phyloP scores from a whole-genome alignment of 139 green algal genomes.

The Volvox africanus region DNA sequence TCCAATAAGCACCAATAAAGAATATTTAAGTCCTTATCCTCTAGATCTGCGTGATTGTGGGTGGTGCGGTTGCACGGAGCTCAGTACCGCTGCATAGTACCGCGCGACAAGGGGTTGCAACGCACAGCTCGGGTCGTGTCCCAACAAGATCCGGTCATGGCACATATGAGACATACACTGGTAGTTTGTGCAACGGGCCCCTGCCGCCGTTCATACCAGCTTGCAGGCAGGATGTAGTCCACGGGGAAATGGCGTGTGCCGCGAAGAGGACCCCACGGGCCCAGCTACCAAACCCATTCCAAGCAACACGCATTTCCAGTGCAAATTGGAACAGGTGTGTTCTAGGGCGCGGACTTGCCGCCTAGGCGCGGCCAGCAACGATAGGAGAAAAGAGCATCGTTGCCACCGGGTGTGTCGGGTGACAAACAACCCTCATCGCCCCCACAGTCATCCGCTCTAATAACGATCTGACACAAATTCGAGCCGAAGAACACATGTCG shows the following conservation, averaged over 20 bases:
- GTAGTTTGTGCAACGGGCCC: not conserved
- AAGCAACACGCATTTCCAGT: not conserved
- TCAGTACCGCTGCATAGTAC: constrained; percentile 5
- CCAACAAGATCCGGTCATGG: not conserved
- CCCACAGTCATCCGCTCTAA: not conserved
- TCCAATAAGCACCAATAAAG: not conserved
- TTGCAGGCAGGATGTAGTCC: not conserved
- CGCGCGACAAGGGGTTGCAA: not conserved
- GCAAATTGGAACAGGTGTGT: not conserved
- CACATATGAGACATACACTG: not conserved
- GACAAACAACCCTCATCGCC: not conserved
- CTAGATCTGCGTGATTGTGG: not conserved
- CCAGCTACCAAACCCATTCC: not conserved
- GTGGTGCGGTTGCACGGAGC: not conserved
- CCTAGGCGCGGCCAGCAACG: not conserved
- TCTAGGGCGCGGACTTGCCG: not conserved
- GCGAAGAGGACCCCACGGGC: not conserved
- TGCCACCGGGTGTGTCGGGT: not conserved
- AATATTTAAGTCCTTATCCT: not conserved
- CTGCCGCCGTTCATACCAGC: not conserved
- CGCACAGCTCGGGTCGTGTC: not conserved
- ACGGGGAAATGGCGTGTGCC: not conserved
- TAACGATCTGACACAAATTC: not conserved
- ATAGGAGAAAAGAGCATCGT: not conserved
- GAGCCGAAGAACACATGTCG: not conserved